Percentiles rank a stretch among this genome's conserved stretches.
Conservation (phyloP, 225 moss, liverwort and hornwort genomes). For the Thuidium tamariscinum region DNA sequence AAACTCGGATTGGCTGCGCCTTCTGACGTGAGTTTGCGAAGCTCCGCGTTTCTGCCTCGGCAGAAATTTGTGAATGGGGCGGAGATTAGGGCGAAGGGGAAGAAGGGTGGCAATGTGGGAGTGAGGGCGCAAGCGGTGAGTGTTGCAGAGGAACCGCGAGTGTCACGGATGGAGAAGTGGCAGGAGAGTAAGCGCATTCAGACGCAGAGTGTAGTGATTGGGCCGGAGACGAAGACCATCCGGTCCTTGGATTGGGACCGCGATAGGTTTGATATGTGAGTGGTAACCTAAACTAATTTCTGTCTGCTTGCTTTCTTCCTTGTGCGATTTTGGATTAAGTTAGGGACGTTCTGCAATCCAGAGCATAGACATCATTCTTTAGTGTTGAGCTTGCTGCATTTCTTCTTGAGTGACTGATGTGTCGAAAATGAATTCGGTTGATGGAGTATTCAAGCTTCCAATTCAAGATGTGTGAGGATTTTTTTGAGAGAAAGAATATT, state of each 20-base stretch:
- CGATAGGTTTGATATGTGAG: slow-evolving; percentile 85
- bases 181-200: slow-evolving; percentile 61
- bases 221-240: slow-evolving; percentile 63
- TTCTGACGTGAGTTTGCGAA: not conserved
- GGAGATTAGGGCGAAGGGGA: not conserved
- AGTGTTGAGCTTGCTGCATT: not conserved
- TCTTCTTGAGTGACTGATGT: not conserved
- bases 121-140: slow-evolving; percentile 26
- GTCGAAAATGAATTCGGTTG: too few relatives aligned
- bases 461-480: not conserved
- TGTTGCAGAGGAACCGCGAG: slow-evolving; percentile 25
- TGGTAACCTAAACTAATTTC: not conserved
- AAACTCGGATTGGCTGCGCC: not conserved
- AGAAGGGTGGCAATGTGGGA: not conserved
- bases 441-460: not conserved
- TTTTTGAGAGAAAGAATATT: not conserved
- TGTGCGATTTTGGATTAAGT: not conserved
- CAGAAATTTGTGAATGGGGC: not conserved
- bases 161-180: slow-evolving; percentile 64
- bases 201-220: slow-evolving; percentile 60
- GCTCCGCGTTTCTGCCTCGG: not conserved
- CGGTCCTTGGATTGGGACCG: slow-evolving; percentile 96
- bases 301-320: not conserved
- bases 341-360: not conserved
- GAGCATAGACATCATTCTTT: not conserved